Evolutionary conservation across 2,329 filamentous ascomycete genomes (phyloP).

Genomic region (Coniochaeta sp.): DNA sequence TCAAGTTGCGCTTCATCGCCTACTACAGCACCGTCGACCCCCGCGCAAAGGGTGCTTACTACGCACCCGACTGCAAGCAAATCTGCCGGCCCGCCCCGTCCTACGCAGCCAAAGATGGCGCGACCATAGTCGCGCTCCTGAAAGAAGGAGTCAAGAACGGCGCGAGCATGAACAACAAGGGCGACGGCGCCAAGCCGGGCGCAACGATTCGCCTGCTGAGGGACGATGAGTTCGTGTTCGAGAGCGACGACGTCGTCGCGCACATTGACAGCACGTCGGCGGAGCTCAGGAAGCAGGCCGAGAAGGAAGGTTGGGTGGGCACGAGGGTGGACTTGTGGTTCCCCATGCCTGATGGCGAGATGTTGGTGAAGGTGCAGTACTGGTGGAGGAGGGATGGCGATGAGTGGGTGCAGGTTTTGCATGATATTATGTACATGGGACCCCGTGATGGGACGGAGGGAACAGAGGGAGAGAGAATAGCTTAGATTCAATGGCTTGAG

Average conservation of each 20-base stretch:
- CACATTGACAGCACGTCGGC: slow-evolving; percentile 9
- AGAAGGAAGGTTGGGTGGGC: slow-evolving; percentile 17
- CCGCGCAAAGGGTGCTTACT: slow-evolving; percentile 10
- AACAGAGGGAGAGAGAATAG: slow-evolving; percentile 6
- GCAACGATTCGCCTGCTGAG: slow-evolving; percentile 13
- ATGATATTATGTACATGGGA: slow-evolving; percentile 22
- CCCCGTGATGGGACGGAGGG: slow-evolving; percentile 19
- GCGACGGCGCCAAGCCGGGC: slow-evolving; percentile 1
- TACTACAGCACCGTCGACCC: slow-evolving; percentile 9
- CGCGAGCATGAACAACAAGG: not conserved
- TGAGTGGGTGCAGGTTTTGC: slow-evolving; percentile 16
- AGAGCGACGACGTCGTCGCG: slow-evolving; percentile 8
- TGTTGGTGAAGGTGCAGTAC: slow-evolving; percentile 22
- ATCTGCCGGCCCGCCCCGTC: slow-evolving; percentile 17
- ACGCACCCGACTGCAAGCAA: slow-evolving; percentile 10
- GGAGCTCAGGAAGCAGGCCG: slow-evolving; percentile 10
- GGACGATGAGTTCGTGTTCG: slow-evolving; percentile 12
- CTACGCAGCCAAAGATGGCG: slow-evolving; percentile 14
- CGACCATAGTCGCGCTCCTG: slow-evolving; percentile 17
- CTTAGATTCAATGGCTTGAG: too few relatives aligned
- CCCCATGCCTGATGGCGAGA: slow-evolving; percentile 5
- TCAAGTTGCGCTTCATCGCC: slow-evolving; percentile 9
- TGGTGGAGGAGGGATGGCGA: slow-evolving; percentile 19
- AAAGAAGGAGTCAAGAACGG: slow-evolving; percentile 10
- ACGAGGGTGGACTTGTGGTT: slow-evolving; percentile 22